These are phyloP conservation scores for Baorangia bicolor DNA, from an alignment of 768 basidiomycete species.

Conservation along the genomic window DNA sequence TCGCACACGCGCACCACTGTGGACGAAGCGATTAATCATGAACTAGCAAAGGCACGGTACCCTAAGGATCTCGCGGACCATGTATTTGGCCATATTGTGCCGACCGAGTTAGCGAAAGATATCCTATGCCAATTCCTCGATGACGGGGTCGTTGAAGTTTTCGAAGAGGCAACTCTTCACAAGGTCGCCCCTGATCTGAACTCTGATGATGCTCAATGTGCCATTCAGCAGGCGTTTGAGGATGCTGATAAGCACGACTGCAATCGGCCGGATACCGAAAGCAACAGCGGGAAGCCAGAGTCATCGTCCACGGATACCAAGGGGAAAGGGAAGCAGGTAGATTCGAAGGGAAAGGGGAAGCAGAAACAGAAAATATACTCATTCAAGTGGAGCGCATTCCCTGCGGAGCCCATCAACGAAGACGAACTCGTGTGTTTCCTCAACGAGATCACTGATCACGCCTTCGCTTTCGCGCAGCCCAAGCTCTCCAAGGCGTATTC, in stretches of 20 bases:
- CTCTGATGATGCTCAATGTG: background rate
- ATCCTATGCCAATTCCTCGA: background rate
- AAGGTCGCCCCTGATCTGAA: background rate
- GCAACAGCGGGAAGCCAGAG: background rate
- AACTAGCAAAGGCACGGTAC: slow-evolving; percentile 2
- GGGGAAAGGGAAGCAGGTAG: background rate
- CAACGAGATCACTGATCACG: slow-evolving; percentile 7
- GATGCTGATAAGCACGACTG: background rate
- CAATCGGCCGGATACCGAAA: background rate
- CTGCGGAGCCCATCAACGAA: background rate
- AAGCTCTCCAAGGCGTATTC: background rate
- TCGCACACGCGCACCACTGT: background rate
- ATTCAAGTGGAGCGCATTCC: slow-evolving; percentile 5
- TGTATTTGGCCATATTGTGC: slow-evolving; percentile 1
- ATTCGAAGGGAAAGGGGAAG: background rate
- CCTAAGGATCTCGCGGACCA: slow-evolving; percentile 2
- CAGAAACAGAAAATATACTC: background rate
- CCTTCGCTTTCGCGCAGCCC: background rate
- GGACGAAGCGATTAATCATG: background rate
- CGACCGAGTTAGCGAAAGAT: background rate
- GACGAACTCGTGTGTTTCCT: slow-evolving; percentile 7
- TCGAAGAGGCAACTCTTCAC: background rate
- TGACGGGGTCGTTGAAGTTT: background rate
- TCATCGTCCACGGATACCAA: background rate
- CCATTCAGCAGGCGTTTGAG: slow-evolving; percentile 7